Conservation (phyloP, 352 stramenopile genomes). For the Phytophthora vignae region DNA sequence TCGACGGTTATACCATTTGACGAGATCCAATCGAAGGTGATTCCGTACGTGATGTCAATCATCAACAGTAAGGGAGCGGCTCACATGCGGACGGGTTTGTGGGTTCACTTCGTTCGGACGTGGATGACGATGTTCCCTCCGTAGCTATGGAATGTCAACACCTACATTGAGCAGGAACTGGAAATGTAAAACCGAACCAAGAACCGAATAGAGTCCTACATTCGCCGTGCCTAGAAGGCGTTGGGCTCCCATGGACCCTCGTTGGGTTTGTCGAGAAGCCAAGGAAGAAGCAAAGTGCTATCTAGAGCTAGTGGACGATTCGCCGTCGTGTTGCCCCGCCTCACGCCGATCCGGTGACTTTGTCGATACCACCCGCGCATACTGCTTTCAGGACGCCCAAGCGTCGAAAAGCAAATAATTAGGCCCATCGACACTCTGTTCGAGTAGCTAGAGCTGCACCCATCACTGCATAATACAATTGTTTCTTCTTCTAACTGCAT, state of each 20-base stretch:
- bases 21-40: conserved; percentile 7
- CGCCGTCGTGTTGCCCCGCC: not conserved
- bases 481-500: not conserved
- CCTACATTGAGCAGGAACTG: not conserved
- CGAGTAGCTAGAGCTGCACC: not conserved
- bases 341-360: not conserved
- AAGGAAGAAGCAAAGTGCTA: not conserved
- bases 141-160: conserved; percentile 1
- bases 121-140: conserved; percentile 9
- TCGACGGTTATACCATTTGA: conserved; percentile 12
- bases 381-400: not conserved
- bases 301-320: conserved; percentile 4
- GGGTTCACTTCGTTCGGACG: not conserved
- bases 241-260: not conserved
- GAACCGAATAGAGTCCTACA: conserved; percentile 19
- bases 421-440: too few species aligned
- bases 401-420: not conserved
- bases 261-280: conserved; percentile 7
- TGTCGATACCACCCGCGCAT: not conserved
- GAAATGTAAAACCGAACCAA: conserved; percentile 16
- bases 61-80: not conserved
- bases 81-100: not conserved
- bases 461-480: not conserved
- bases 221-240: not conserved
- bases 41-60: conserved; percentile 8